A percentile compares a stretch with the other conserved stretches of the same genome.
Evolutionary conservation across 352 stramenopile species (phyloP).

Genomic region (Phytophthora niederhauseri): DNA sequence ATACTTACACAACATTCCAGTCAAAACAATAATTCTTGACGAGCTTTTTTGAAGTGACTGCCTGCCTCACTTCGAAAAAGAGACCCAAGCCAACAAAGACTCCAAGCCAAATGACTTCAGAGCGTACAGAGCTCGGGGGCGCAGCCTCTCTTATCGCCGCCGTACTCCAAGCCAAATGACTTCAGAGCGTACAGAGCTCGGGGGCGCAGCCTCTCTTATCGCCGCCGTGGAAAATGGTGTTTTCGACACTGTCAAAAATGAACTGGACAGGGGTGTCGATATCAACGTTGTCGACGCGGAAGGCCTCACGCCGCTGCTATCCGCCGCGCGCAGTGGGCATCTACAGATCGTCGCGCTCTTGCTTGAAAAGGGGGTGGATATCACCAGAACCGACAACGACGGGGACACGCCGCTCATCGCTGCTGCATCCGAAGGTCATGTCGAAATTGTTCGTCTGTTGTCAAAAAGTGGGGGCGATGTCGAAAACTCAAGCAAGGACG

Average conservation of each 20-base stretch:
- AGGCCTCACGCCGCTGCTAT: background rate
- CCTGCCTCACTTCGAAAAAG: too few species aligned
- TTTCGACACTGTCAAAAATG: background rate
- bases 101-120: background rate
- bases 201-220: background rate
- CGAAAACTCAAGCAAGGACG: background rate
- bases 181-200: background rate
- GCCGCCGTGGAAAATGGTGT: background rate
- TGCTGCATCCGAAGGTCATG: conserved; percentile 1
- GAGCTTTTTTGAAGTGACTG: too few species aligned
- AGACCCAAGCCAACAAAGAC: too few species aligned
- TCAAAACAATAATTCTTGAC: too few species aligned
- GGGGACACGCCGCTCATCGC: conserved; percentile 2
- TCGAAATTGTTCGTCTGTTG: conserved; percentile 2
- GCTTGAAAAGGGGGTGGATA: background rate
- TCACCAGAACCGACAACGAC: background rate
- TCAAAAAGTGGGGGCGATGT: background rate
- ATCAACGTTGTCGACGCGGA: background rate
- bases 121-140: background rate
- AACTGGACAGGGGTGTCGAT: background rate
- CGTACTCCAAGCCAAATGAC: too few species aligned
- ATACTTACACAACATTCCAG: too few species aligned
- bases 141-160: background rate
- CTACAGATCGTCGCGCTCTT: background rate
- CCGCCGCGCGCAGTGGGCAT: background rate